Percentiles rank a stretch among this genome's conserved stretches.
Conservation (phyloP, 768 basidiomycete genomes). For the Suillus clintonianus region DNA sequence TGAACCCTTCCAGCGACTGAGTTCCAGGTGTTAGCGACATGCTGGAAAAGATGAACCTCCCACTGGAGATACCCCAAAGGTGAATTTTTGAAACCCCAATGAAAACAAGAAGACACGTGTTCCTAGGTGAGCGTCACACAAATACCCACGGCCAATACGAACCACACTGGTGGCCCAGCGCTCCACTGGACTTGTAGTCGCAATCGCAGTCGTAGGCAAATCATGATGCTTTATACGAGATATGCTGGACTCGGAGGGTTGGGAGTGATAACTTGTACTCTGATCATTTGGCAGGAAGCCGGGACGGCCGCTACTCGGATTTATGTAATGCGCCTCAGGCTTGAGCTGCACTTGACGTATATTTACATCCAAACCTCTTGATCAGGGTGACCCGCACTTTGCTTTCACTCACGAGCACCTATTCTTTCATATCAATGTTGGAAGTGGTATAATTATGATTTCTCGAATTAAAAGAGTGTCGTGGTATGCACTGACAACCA, state of each 20-base stretch:
- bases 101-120: neutral
- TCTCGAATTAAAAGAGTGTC: neutral
- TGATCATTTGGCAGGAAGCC: too few relatives aligned
- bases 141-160: neutral
- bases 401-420: neutral
- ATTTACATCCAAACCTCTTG: too few relatives aligned
- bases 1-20: slow-evolving; percentile 2
- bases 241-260: too few relatives aligned
- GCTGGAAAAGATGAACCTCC: neutral
- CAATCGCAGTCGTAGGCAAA: neutral
- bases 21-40: neutral
- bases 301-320: too few relatives aligned
- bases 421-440: neutral
- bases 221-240: neutral
- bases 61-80: too few relatives aligned
- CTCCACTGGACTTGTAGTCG: too few relatives aligned
- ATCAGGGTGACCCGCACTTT: neutral
- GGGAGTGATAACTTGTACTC: too few relatives aligned
- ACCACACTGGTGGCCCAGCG: too few relatives aligned
- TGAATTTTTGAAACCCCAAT: neutral
- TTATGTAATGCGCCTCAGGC: too few relatives aligned
- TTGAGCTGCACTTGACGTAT: too few relatives aligned
- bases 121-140: neutral
- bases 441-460: neutral
- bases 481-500: neutral